These are phyloP conservation scores for Tolypocladium tropicale DNA, from an alignment of 2,329 filamentous ascomycete species.

Conservation along the genomic window DNA sequence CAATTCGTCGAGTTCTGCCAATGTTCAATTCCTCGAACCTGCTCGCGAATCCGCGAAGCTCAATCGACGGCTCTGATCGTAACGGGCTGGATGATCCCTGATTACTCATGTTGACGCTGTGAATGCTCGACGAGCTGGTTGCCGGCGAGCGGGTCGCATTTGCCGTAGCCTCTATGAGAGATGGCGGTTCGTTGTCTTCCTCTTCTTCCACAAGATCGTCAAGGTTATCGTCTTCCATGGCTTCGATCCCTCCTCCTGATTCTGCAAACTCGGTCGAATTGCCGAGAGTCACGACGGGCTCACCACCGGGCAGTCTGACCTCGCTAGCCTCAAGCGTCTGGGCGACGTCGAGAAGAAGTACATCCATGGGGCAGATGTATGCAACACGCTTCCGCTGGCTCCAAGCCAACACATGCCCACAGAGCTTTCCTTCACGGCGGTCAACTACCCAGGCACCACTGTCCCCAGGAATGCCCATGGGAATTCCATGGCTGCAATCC, in stretches of 20 bases:
- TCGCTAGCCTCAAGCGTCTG: slow-evolving; percentile 61
- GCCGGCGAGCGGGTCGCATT: background rate
- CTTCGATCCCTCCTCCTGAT: background rate
- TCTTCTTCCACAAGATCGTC: slow-evolving; percentile 19
- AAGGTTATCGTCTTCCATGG: slow-evolving; percentile 12
- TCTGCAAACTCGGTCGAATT: background rate
- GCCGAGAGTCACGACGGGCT: slow-evolving; percentile 25
- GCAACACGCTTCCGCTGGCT: slow-evolving; percentile 70
- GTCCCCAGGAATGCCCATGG: slow-evolving; percentile 70
- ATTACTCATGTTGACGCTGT: slow-evolving; percentile 9
- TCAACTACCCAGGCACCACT: slow-evolving; percentile 91
- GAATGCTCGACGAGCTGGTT: slow-evolving; percentile 3
- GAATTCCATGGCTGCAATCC: slow-evolving; percentile 12
- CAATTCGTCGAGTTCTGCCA: slow-evolving; percentile 17
- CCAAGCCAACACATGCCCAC: slow-evolving; percentile 86
- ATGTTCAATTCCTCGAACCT: slow-evolving; percentile 23
- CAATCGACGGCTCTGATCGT: slow-evolving; percentile 15
- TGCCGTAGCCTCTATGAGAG: background rate
- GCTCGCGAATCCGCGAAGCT: slow-evolving; percentile 16
- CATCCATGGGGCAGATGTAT: slow-evolving; percentile 93
- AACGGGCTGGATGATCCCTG: slow-evolving; percentile 16
- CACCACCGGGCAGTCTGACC: slow-evolving; percentile 60
- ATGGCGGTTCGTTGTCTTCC: slow-evolving; percentile 5
- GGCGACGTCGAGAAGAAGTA: slow-evolving; percentile 76
- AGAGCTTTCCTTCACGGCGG: slow-evolving; percentile 65